Base-by-base conservation (phyloP, 78 protist genomes). In the Polysphondylium violaceum region DNA sequence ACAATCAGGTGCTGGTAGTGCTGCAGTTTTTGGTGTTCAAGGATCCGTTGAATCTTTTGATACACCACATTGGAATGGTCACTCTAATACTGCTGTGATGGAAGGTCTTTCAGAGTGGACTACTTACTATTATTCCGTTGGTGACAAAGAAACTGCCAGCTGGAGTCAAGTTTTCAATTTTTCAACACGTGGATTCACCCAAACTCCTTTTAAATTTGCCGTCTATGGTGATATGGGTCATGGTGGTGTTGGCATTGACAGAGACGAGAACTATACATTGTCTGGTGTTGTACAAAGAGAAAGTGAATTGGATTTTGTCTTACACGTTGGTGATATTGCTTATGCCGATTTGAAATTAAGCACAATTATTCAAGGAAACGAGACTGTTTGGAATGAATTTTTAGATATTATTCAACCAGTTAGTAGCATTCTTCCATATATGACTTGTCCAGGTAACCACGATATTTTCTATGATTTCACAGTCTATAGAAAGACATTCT, bases 311-410 rank as follows among this genome's bases (percentile, higher is more conserved):
- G 77, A 68, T 17, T 53, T 64, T 21, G 27, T 81, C 4, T 17
- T 72, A 3, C 91, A 83, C 59, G 77, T 83, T 41, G 91, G 91
- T 41, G 91, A 83, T 40, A 83, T 83, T 59, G 91, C 79, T 2
- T 83, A 83, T 43, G 91, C 91, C 5, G 91, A 83, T 69, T 50
- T 68, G 1, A 31, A 47, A 63, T 31, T 8, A 35, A 17, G 16
- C 40, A 36, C 73, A n/a, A 21, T 33, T 12, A 55, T 38, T 17
- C n/a, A 7, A 14, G 91, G 91, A 14, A 83, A 83, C 31, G 51
- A 83, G 44, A 69, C 91, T n/a, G 40, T 69, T 69, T 83, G 79
- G 79, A 83, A 67, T 59, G 16, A 12, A 7, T 83, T 83, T 44
- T 59, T 69, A 40, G 43, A 72, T 41, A 38, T 64, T 2, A 44